Percentiles rank a stretch among this genome's conserved stretches.
Conservation (phyloP, 1,284 basidiomycete species). For the Neonothopanus nambi region DNA sequence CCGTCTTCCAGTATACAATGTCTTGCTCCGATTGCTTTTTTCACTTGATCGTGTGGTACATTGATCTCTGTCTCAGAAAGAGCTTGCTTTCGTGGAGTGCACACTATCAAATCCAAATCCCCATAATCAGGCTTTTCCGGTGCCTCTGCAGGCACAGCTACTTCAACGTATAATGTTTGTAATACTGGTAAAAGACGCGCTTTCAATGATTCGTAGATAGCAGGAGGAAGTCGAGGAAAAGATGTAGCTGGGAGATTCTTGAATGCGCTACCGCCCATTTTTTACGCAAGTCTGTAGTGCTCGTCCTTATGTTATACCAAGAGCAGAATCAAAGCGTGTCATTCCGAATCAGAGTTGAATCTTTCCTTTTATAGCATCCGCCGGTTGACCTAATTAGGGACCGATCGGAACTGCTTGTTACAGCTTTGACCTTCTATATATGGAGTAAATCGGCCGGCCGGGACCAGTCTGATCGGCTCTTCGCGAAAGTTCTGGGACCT, state of each 20-base stretch:
- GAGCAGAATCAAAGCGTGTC: too few relatives aligned
- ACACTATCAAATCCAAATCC: slow-evolving; percentile 65
- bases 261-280: slow-evolving; percentile 74
- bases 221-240: slow-evolving; percentile 60
- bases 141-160: slow-evolving; percentile 56
- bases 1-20: slow-evolving; percentile 48
- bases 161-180: slow-evolving; percentile 45
- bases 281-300: not conserved
- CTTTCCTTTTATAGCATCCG: too few relatives aligned
- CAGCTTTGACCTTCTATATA: too few relatives aligned
- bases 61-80: slow-evolving; percentile 11
- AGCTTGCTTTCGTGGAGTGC: not conserved
- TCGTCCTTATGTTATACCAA: too few relatives aligned
- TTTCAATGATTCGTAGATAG: slow-evolving; percentile 53
- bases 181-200: slow-evolving; percentile 41
- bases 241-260: slow-evolving; percentile 40
- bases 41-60: slow-evolving; percentile 42
- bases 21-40: slow-evolving; percentile 46
- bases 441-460: too few relatives aligned
- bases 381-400: too few relatives aligned
- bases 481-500: too few relatives aligned
- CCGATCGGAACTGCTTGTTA: too few relatives aligned
- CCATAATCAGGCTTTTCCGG: slow-evolving; percentile 66
- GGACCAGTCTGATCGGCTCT: too few relatives aligned
- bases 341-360: too few relatives aligned